Base-by-base conservation (phyloP, 2,329 filamentous ascomycete species). In the Diaporthe ampelina region DNA sequence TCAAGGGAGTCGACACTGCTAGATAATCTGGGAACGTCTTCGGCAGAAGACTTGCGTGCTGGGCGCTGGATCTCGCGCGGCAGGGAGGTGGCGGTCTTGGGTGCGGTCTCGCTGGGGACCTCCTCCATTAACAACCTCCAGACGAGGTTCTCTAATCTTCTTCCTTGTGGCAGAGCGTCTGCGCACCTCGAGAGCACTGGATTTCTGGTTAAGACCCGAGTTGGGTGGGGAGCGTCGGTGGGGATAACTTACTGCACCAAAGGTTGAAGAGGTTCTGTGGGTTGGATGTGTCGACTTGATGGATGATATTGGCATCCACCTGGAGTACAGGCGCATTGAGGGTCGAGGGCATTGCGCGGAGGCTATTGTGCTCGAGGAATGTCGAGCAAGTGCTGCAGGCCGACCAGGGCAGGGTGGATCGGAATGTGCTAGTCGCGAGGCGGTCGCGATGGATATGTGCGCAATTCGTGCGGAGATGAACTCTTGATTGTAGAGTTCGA, bases 101-200 rank as follows among this genome's bases (percentile, higher is more conserved):
- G 48, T 32, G 54, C 43, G n/a, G 54, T 45, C 59, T 74, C 72
- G 67, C 58, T 74, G 45, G 74, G 68, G 19, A 74, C 68, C n/a
- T 98, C 95, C 80, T 95, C 91, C 80, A 95, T 97, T 96, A 95
- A 98, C 76, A 98, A 86, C 79, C 97, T 89, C 97, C 97, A 98
- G 82, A 94, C 97, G 77, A 99, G 88, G 86, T 99, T 98, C 83
- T 98, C 97, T 82, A 98, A 88, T 81, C 97, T 90, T 81, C 94
- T 92, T 73, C 97, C 97, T 84, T 98, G 94, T 82, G 98, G 94
- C 82, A 98, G 93, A 70, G 95, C 97, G 81, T 97, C 94, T 81
- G 95, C 95, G 84, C 96, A 98, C 85, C 95, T 94, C 69, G 95
- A 96, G 82, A 98, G 98, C 75, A 98, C 95, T 97, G 81, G 56